Base-by-base conservation (phyloP, 1,139 yeast species). In the Kodamaea fungicola region DNA sequence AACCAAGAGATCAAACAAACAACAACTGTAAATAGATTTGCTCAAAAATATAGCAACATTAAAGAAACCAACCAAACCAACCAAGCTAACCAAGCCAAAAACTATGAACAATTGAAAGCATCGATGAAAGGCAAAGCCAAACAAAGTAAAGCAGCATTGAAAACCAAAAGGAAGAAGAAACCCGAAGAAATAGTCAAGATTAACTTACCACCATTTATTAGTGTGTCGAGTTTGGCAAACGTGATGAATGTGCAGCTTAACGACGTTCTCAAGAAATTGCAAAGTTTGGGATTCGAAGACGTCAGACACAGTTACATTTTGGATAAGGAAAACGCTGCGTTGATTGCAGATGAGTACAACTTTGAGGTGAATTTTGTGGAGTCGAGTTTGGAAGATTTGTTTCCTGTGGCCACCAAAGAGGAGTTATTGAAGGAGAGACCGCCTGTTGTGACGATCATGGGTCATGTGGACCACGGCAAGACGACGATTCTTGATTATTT, bases 381-480 rank as follows among this genome's bases (percentile, higher is more conserved):
- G 33, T 76, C 78, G 21, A 71, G 76, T 7, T 81, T 79, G 3
- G 71, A 74, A n/a, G 92, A 84, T 50, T 56, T 84, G 32, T 81
- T 78, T 48, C 78, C 81, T 35, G 62, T 56, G 7, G 47, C 54
- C 2, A 55, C 54, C 2, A 74, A 76, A 31, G 64, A 70, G 4
- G 59, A 64, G 7, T 48, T 59, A 16, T 59, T 84, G 44, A 78
- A 78, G 37, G 71, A 80, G 10, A 70, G 98, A 47, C 89, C 98
- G 0, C 98, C 99, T 0, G 84, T 92, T 21, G 97, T 92, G 2
- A 90, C 98, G 0, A 87, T 92, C 37, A 92, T 92, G 97, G 99
- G 99, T 4, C 99, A 92, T 61, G 98, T 92, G 30, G 99, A 92
- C 59, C 99, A 92, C 56, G 99, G 99, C 1, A 92, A 92, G 56